These are phyloP conservation scores for Fraxinus nigra DNA, from an alignment of 305 asterid species.

Conservation along the genomic window DNA sequence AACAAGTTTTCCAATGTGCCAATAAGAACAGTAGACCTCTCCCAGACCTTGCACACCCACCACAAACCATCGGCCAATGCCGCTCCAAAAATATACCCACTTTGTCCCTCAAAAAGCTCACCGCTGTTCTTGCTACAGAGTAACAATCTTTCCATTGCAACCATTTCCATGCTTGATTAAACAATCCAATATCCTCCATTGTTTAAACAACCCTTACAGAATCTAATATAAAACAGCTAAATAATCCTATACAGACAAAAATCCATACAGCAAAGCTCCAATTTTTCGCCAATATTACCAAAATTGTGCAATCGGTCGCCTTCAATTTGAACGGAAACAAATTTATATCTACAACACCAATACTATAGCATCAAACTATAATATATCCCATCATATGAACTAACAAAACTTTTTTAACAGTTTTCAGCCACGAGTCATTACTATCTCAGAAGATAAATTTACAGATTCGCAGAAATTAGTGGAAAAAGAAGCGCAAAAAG, in stretches of 20 bases:
- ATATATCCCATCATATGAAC: slow-evolving; percentile 27
- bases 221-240: slow-evolving; percentile 23
- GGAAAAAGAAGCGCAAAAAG: slow-evolving; percentile 32
- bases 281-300: slow-evolving; percentile 19
- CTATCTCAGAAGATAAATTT: slow-evolving; percentile 32
- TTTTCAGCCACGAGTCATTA: slow-evolving; percentile 13
- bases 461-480: slow-evolving; percentile 23
- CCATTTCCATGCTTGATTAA: slow-evolving; percentile 92
- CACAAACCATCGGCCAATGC: slow-evolving; percentile 93
- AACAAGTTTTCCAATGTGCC: slow-evolving; percentile 76
- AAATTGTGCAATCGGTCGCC: slow-evolving; percentile 18
- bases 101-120: slow-evolving; percentile 68
- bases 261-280: slow-evolving; percentile 20
- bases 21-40: slow-evolving; percentile 52
- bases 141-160: slow-evolving; percentile 71
- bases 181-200: slow-evolving; percentile 98
- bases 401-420: slow-evolving; percentile 27
- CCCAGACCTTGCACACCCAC: slow-evolving; percentile 66
- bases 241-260: slow-evolving; percentile 23
- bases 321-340: slow-evolving; percentile 25
- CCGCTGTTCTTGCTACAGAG: slow-evolving; percentile 53
- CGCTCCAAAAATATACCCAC: slow-evolving; percentile 69
- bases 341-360: slow-evolving; percentile 27
- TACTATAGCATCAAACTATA: slow-evolving; percentile 19
- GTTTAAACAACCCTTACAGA: slow-evolving; percentile 30